Base-by-base conservation (phyloP, 192 early-diverging fungal species). In the Umbelopsis sp. region DNA sequence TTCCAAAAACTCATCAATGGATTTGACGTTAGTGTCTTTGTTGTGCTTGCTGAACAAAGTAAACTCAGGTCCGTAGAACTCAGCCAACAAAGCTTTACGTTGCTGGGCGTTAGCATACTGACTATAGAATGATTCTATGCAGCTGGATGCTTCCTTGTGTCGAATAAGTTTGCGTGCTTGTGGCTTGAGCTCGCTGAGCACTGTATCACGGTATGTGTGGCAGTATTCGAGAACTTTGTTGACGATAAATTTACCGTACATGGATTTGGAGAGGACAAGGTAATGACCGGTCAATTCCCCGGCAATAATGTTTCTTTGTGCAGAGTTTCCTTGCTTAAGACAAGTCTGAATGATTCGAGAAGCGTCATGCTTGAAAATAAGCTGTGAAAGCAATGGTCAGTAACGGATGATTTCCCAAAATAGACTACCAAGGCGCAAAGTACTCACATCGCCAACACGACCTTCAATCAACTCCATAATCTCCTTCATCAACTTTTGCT, bases 311-410 rank as follows among this genome's bases (percentile, higher is more conserved):
- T 85, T 83, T 70, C 92, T 84, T 79, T 98, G 94, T 45, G 85
- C 80, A 30, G 75, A 78, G 65, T 79, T 91, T 25, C 96, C 97
- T 81, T 94, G 83, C 81, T 98, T 97, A n/a, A 98, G 70, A 71
- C 90, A 91, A 20, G 91, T 91, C 77, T 98, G 96, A 67, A 98
- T 85, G 11, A 98, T 86, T 68, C 97, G 90, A 64, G 91, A 93
- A 78, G 94, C 93, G 75, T 98, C 97, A 88, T 96, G 95, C 83
- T 97, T 95, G 81, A 96, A 94, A 74, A 93, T 92, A 46, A 97
- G 78, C 79, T 80, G 74, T 30, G 15, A 61, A 35, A 71, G 15
- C 21, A 25, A 55, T 16, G 82, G 66, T 48, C n/a, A 75, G 15
- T 25, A 49, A 52, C 27, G 25, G 68, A 48, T 35, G 2, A 46